These are phyloP conservation scores for Albizia julibrissin DNA, from an alignment of 306 rosid genomes.

Conservation along the genomic window DNA sequence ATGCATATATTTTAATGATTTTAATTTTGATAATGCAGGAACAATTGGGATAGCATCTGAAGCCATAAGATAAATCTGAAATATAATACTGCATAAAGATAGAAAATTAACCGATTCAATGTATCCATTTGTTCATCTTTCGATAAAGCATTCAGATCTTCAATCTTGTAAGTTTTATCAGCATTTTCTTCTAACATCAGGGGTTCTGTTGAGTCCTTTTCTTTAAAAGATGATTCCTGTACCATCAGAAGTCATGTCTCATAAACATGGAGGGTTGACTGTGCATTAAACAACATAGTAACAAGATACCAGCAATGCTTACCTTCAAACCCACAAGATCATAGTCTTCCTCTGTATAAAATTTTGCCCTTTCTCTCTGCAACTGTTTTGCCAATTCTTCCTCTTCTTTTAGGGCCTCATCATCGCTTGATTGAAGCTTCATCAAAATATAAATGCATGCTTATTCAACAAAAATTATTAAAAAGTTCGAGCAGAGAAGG, in stretches of 20 bases:
- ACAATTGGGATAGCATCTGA: background rate
- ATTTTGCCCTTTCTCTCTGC: conserved; percentile 60
- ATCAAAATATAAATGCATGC: conserved; percentile 30
- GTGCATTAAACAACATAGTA: conserved; percentile 12
- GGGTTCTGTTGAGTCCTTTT: conserved; percentile 35
- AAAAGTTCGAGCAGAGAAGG: conserved; percentile 21
- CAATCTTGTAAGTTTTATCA: conserved; percentile 44
- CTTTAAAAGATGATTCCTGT: conserved; percentile 68
- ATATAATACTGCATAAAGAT: background rate
- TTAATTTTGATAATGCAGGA: conserved; percentile 1
- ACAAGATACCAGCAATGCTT: conserved; percentile 27
- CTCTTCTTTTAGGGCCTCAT: conserved; percentile 75
- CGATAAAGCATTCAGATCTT: conserved; percentile 73
- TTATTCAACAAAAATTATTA: conserved; percentile 35
- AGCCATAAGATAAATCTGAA: background rate
- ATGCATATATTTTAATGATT: background rate
- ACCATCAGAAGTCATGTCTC: conserved; percentile 21
- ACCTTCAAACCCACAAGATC: conserved; percentile 71
- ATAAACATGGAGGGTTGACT: conserved; percentile 15
- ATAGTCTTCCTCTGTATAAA: conserved; percentile 63
- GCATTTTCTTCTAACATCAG: conserved; percentile 43
- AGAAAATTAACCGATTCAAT: conserved; percentile 52
- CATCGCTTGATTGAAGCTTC: conserved; percentile 75
- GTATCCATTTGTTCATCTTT: conserved; percentile 77
- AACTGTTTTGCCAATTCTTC: conserved; percentile 61